Evolutionary conservation across 2,329 filamentous ascomycete genomes (phyloP).

Genomic region (Sordariomycetes sp.): DNA sequence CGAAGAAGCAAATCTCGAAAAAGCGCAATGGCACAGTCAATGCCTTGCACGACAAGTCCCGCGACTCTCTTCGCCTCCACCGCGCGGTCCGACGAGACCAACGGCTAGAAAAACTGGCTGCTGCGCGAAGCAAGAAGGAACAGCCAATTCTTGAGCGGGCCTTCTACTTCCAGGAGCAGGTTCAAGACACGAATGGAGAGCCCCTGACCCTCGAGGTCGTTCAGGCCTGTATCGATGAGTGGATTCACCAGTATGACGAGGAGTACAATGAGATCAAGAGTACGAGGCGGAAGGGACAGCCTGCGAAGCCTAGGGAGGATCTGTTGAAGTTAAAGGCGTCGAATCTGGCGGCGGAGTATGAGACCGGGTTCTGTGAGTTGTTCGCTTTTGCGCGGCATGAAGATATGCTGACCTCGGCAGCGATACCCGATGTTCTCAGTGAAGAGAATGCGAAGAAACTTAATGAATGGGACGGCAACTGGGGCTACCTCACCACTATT

Average conservation of each 20-base stretch:
- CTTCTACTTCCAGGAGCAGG: constrained; percentile 59
- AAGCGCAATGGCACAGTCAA: constrained; percentile 69
- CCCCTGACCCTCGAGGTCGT: constrained; percentile 47
- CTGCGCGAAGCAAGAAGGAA: constrained; percentile 65
- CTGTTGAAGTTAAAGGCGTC: constrained; percentile 63
- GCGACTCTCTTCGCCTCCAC: constrained; percentile 75
- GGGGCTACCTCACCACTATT: constrained; percentile 68
- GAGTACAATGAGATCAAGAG: constrained; percentile 59
- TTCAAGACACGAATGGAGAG: constrained; percentile 37
- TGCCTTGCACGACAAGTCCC: constrained; percentile 76
- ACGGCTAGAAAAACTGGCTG: constrained; percentile 63
- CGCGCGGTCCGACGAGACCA: constrained; percentile 74
- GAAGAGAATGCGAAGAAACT: constrained; percentile 56
- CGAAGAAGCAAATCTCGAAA: constrained; percentile 82
- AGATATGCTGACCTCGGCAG: constrained; percentile 24
- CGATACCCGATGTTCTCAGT: constrained; percentile 66
- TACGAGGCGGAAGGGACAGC: constrained; percentile 67
- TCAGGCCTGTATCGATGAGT: constrained; percentile 55
- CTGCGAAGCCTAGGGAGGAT: constrained; percentile 69
- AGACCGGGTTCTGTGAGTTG: constrained; percentile 67
- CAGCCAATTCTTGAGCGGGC: constrained; percentile 56
- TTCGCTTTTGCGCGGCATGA: too few species aligned
- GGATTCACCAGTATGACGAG: constrained; percentile 57
- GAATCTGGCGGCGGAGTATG: constrained; percentile 68
- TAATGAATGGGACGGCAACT: constrained; percentile 71